Base-by-base conservation (phyloP, 306 rosid genomes). In the Trifolium fragiferum region DNA sequence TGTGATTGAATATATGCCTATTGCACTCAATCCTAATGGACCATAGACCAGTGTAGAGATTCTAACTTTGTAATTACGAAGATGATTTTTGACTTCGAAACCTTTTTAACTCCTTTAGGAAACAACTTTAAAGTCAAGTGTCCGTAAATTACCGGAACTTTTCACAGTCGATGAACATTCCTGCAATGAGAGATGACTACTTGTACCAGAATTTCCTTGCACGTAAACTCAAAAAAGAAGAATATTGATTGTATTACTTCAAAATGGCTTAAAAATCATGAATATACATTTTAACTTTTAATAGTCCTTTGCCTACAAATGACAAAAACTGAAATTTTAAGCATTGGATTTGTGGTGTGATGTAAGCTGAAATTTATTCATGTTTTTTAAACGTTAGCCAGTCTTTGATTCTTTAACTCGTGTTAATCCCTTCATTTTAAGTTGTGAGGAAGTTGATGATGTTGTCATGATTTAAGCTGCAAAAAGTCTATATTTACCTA, bases 361-460 rank as follows among this genome's bases (percentile, higher is more conserved):
- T 70, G 20, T 55, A 41, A 14, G 59, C 27, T 73, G 69, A 71
- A 44, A 18, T 64, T 21, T 70, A 30, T 35, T 43, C 74, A 3
- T 14, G 21, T 69, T 16, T 32, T 16, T 37, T 8, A 59, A 32
- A 41, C 32, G 43, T 55, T 4, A 41, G 59, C 61, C 7, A 30
- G 35, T 14, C 50, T 57, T 49, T 40, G 35, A 75, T 66, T 70
- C 68, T 61, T 30, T 46, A 55, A 12, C 43, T 23, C 1, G 37
- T 35, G 61, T 55, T 47, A 25, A 21, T 73, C 33, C 63, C 57
- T 20, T 70, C 37, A 33, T 41, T 70, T 46, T 46, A 19, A 61
- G 21, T 68, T 53, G 65, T 71, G 66, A 15, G 43, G 40, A 50
- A 59, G 64, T 68, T 77, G 46, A 41, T 77, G 46, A 41, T 80